Evolutionary conservation across 768 basidiomycete species (phyloP).

Genomic region (Naganishia vaughanmartiniae): DNA sequence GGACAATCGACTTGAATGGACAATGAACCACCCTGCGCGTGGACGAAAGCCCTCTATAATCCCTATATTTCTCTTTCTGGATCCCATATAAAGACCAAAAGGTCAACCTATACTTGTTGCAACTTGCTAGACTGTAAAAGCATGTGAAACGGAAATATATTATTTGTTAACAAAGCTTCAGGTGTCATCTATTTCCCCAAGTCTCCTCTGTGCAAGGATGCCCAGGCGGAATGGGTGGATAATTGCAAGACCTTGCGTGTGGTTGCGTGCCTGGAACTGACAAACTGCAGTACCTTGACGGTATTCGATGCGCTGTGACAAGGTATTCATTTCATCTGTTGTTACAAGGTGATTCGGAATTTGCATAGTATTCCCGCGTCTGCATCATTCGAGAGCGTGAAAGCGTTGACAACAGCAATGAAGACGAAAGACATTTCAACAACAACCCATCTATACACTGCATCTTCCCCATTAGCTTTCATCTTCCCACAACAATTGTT

Average conservation of each 20-base stretch:
- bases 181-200: too few relatives aligned
- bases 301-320: not conserved
- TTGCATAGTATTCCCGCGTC: not conserved
- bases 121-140: not conserved
- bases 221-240: too few relatives aligned
- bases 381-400: not conserved
- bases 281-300: not conserved
- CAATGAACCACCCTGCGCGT: not conserved
- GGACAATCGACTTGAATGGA: constrained; percentile 2
- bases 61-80: not conserved
- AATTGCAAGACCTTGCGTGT: too few relatives aligned
- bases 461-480: not conserved
- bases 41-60: not conserved
- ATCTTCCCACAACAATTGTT: constrained; percentile 11
- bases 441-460: constrained; percentile 19
- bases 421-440: not conserved
- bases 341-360: not conserved
- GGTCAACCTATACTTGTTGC: not conserved
- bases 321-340: not conserved
- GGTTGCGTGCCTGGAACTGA: not conserved
- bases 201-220: too few relatives aligned
- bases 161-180: not conserved
- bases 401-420: not conserved
- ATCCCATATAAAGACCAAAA: not conserved
- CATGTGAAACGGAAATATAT: not conserved